Conservation (phyloP, 768 basidiomycete genomes). For the Lentinus tigrinus region DNA sequence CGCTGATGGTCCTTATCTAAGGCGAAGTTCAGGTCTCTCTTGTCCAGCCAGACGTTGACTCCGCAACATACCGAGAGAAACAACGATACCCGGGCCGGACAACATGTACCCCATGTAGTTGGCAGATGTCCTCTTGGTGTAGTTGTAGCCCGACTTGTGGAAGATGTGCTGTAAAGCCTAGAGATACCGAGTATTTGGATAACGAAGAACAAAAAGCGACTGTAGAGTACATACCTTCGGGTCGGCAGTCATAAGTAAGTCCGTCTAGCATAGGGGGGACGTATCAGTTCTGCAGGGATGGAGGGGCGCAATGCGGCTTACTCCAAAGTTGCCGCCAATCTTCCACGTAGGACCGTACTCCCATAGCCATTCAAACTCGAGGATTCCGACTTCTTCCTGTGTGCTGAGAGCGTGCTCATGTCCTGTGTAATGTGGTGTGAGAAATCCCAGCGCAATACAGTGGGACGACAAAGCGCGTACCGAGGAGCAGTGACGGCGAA, state of each 20-base stretch:
- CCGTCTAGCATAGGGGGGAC: background rate
- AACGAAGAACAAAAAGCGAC: too few relatives aligned
- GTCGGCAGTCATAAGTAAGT: conserved; percentile 11
- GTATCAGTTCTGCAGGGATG: background rate
- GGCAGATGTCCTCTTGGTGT: conserved; percentile 13
- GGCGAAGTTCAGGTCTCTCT: too few relatives aligned
- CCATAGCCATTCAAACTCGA: conserved; percentile 16
- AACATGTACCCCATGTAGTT: background rate
- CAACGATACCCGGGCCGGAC: conserved; percentile 1
- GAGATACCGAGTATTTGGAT: too few relatives aligned
- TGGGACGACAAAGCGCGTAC: background rate
- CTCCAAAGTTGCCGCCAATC: conserved; percentile 17
- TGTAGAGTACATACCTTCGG: conserved; percentile 5
- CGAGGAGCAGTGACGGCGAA: background rate
- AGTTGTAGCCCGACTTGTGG: conserved; percentile 27
- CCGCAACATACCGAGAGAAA: background rate
- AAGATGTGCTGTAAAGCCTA: conserved; percentile 27
- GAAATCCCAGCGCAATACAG: background rate
- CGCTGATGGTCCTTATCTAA: conserved; percentile 17
- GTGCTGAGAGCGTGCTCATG: conserved; percentile 1
- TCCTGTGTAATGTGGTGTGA: background rate
- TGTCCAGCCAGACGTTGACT: background rate
- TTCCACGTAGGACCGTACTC: conserved; percentile 20
- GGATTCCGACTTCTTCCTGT: conserved; percentile 18
- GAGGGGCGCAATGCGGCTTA: background rate